Evolutionary conservation across 441 rosid genomes (phyloP).

Genomic region (Monsonia emarginata): DNA sequence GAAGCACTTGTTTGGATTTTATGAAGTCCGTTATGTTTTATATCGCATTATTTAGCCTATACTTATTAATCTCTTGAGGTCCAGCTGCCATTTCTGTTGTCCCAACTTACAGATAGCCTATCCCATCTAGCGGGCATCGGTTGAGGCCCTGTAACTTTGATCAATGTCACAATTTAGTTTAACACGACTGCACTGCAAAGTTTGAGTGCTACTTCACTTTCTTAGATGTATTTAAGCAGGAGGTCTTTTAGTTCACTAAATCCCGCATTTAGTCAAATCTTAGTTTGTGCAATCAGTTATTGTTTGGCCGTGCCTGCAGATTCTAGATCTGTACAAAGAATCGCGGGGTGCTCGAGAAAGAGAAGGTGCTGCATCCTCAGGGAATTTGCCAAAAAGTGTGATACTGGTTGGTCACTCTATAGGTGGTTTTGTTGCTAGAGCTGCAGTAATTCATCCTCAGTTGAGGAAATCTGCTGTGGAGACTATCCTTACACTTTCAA

Average conservation of each 20-base stretch:
- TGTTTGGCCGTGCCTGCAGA: conserved; percentile 36
- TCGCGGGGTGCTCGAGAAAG: conserved; percentile 52
- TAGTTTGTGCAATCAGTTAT: conserved; percentile 1
- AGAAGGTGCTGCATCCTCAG: conserved; percentile 64
- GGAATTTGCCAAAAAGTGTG: conserved; percentile 64
- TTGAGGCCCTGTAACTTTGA: not conserved
- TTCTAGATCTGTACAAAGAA: conserved; percentile 80
- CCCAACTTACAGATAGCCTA: not conserved
- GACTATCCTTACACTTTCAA: conserved; percentile 85
- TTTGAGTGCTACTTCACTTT: not conserved
- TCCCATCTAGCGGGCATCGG: not conserved
- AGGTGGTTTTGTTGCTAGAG: conserved; percentile 99
- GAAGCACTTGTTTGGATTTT: not conserved
- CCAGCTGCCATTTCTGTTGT: not conserved
- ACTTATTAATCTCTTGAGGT: not conserved
- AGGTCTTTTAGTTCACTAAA: not conserved
- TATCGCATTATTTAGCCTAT: not conserved
- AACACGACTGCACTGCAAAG: not conserved
- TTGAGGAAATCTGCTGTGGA: conserved; percentile 70
- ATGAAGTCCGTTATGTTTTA: not conserved
- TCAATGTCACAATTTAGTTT: not conserved
- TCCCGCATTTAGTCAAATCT: not conserved
- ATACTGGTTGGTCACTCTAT: conserved; percentile 95
- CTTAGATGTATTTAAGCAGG: not conserved
- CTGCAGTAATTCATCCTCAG: conserved; percentile 71